Percentiles rank a stretch among this genome's conserved stretches.
Conservation (phyloP, 805 yeast genomes). For the Wickerhamomyces subpelliculosus region DNA sequence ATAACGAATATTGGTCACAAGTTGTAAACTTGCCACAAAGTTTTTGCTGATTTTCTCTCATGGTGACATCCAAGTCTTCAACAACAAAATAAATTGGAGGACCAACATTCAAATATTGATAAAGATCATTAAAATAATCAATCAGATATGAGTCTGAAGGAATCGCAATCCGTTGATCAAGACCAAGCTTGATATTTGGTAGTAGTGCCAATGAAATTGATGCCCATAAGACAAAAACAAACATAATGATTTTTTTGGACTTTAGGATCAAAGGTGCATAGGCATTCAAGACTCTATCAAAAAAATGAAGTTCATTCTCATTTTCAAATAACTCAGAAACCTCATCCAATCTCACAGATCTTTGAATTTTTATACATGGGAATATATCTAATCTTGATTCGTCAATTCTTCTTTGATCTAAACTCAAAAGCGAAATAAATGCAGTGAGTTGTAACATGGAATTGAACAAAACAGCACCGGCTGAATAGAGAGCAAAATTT, state of each 20-base stretch:
- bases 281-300: constrained; percentile 35
- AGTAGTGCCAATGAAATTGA: constrained; percentile 62
- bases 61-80: constrained; percentile 58
- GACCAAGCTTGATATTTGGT: constrained; percentile 68
- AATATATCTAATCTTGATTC: constrained; percentile 52
- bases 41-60: constrained; percentile 55
- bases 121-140: constrained; percentile 71
- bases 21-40: constrained; percentile 85
- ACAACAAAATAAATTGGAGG: constrained; percentile 89
- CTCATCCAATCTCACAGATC: constrained; percentile 14
- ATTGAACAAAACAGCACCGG: constrained; percentile 76
- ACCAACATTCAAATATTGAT: constrained; percentile 70
- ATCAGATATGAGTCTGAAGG: constrained; percentile 80
- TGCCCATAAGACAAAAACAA: constrained; percentile 52
- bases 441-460: constrained; percentile 74
- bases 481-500: constrained; percentile 87
- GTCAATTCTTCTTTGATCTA: constrained; percentile 60
- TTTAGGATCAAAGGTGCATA: constrained; percentile 51
- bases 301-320: constrained; percentile 24
- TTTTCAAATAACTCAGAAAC: constrained; percentile 19
- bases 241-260: constrained; percentile 39
- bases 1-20: constrained; percentile 72
- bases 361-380: constrained; percentile 40
- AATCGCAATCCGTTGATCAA: constrained; percentile 85
- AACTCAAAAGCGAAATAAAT: constrained; percentile 63